Conservation (phyloP, 805 yeast genomes). For the Lipomyces kockii region DNA sequence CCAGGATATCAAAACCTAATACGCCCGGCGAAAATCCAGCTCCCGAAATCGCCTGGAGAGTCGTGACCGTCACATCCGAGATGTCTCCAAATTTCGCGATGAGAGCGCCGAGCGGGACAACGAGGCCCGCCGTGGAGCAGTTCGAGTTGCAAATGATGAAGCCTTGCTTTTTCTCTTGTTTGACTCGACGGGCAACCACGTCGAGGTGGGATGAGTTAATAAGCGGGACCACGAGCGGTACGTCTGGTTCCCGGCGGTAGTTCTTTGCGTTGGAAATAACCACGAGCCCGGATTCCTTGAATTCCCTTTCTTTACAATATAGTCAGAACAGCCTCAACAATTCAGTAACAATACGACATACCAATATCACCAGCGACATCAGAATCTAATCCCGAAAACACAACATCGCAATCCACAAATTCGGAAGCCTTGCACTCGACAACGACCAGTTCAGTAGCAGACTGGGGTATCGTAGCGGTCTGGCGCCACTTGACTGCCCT, state of each 20-base stretch:
- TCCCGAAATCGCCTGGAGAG: slow-evolving; percentile 96
- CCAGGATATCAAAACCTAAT: slow-evolving; percentile 90
- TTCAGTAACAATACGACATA: background rate
- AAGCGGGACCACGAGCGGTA: slow-evolving; percentile 93
- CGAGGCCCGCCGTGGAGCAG: slow-evolving; percentile 98
- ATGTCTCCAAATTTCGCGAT: slow-evolving; percentile 90
- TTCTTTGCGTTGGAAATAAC: slow-evolving; percentile 95
- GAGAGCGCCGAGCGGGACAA: slow-evolving; percentile 95
- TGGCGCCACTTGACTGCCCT: slow-evolving; percentile 96
- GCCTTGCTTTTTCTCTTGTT: slow-evolving; percentile 64
- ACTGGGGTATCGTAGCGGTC: slow-evolving; percentile 75
- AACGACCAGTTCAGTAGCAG: slow-evolving; percentile 66
- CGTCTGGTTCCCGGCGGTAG: slow-evolving; percentile 84
- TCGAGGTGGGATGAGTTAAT: slow-evolving; percentile 90
- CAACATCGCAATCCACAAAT: slow-evolving; percentile 89
- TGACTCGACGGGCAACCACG: slow-evolving; percentile 64
- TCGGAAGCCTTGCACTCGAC: slow-evolving; percentile 75
- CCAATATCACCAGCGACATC: slow-evolving; percentile 86
- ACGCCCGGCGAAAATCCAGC: slow-evolving; percentile 99
- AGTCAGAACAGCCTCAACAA: background rate
- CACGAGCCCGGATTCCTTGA: slow-evolving; percentile 77
- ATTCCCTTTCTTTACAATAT: slow-evolving; percentile 62
- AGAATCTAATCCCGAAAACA: slow-evolving; percentile 92
- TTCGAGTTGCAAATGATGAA: slow-evolving; percentile 93
- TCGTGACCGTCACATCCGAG: slow-evolving; percentile 82